These are phyloP conservation scores for Carallia brachiata DNA, from an alignment of 345 rosid species.

Conservation along the genomic window DNA sequence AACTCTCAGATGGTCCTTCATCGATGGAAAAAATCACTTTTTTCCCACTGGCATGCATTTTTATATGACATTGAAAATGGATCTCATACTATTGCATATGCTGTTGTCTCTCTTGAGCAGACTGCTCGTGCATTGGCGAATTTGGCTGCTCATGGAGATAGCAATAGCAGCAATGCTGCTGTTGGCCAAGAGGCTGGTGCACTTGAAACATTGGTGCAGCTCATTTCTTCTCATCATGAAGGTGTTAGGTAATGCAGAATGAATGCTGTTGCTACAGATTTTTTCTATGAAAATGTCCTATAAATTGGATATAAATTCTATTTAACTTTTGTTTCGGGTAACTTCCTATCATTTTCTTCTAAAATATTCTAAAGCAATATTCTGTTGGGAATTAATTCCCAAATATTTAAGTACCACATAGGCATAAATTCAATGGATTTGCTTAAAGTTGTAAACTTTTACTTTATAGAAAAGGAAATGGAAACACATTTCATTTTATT, in stretches of 20 bases:
- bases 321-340: background rate
- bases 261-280: background rate
- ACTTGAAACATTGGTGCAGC: slow-evolving; percentile 35
- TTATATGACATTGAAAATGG: slow-evolving; percentile 4
- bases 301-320: background rate
- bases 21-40: no score
- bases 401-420: background rate
- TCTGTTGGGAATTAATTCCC: background rate
- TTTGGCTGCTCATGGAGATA: slow-evolving; percentile 46
- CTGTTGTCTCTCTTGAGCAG: slow-evolving; percentile 13
- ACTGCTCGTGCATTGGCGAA: slow-evolving; percentile 42
- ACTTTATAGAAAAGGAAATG: background rate
- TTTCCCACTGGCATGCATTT: background rate
- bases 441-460: background rate
- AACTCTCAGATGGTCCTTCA: no score
- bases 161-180: slow-evolving; percentile 33
- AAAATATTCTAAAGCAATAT: background rate
- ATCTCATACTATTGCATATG: background rate
- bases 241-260: slow-evolving; percentile 34
- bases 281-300: background rate
- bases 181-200: slow-evolving; percentile 44
- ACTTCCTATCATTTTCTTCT: background rate
- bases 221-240: slow-evolving; percentile 34
- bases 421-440: background rate
- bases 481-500: slow-evolving; percentile 7